Conservation (phyloP, 257 asterid species). For the Solanum microdontum region DNA sequence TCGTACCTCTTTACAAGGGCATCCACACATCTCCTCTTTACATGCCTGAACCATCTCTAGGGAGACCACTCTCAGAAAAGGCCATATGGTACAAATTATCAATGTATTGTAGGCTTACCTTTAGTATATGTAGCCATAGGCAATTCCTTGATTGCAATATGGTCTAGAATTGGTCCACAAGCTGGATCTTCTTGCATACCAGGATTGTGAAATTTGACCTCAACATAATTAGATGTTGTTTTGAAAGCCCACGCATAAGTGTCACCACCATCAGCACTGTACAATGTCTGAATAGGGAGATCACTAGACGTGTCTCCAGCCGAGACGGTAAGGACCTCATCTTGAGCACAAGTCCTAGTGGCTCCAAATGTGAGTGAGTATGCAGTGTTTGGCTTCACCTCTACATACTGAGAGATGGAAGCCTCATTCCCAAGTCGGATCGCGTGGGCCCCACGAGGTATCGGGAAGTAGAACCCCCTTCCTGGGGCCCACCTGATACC, state of each 20-base stretch:
- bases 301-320: slow-evolving; percentile 41
- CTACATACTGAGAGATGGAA: slow-evolving; percentile 40
- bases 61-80: neutral
- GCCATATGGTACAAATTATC: neutral
- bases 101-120: slow-evolving; percentile 18
- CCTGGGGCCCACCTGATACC: slow-evolving; percentile 68
- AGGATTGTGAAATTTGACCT: slow-evolving; percentile 56
- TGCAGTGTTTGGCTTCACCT: slow-evolving; percentile 19
- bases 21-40: neutral
- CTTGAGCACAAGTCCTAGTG: slow-evolving; percentile 76
- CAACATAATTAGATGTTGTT: slow-evolving; percentile 38
- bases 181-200: slow-evolving; percentile 74
- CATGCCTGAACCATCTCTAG: neutral
- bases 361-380: slow-evolving; percentile 58
- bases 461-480: slow-evolving; percentile 47
- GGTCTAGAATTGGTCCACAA: slow-evolving; percentile 71
- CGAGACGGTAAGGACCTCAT: slow-evolving; percentile 47
- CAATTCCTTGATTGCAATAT: slow-evolving; percentile 65
- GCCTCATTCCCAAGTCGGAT: slow-evolving; percentile 72
- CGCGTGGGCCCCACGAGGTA: slow-evolving; percentile 69
- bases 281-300: slow-evolving; percentile 65
- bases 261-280: slow-evolving; percentile 66
- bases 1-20: neutral
- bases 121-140: slow-evolving; percentile 17
- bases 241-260: slow-evolving; percentile 71